These are phyloP conservation scores for Tremellales sp. DNA, from an alignment of 1,284 basidiomycete genomes.

Conservation along the genomic window DNA sequence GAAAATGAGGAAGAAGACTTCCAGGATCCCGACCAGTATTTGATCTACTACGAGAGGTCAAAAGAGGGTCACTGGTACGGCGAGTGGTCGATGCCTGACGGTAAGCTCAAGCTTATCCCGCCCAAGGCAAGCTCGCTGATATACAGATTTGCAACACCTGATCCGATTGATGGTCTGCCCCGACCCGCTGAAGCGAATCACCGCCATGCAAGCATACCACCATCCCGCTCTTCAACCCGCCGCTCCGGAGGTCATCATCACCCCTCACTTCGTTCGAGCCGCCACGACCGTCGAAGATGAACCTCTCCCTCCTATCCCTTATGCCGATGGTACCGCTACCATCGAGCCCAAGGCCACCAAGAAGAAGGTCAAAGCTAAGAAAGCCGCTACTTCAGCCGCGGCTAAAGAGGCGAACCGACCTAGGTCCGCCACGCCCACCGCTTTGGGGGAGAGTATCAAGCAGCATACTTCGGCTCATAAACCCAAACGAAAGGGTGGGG, in stretches of 20 bases:
- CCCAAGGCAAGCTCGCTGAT: conserved; percentile 1
- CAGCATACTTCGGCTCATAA: conserved; percentile 25
- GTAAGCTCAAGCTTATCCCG: conserved; percentile 22
- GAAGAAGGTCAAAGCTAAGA: conserved; percentile 21
- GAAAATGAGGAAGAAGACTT: conserved; percentile 75
- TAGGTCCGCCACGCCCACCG: conserved; percentile 17
- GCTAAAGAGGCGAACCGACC: conserved; percentile 2
- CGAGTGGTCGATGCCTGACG: conserved; percentile 63
- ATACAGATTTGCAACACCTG: conserved; percentile 32
- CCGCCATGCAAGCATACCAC: conserved; percentile 41
- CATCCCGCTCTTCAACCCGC: conserved; percentile 31
- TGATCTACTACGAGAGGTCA: conserved; percentile 77
- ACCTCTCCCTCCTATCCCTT: conserved; percentile 10
- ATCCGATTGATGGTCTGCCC: conserved; percentile 42
- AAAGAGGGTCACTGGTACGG: conserved; percentile 78
- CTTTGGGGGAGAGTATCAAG: conserved; percentile 40
- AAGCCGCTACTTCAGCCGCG: too few species aligned
- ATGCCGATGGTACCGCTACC: neutral
- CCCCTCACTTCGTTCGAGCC: conserved; percentile 44
- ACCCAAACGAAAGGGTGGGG: neutral
- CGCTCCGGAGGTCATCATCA: conserved; percentile 31
- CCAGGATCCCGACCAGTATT: conserved; percentile 70
- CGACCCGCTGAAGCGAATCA: conserved; percentile 35
- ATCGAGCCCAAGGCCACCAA: conserved; percentile 5
- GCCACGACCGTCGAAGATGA: conserved; percentile 20